phyloP scores from a whole-genome alignment of 2,329 filamentous ascomycete species.

The Sclerotinia trifoliorum region DNA sequence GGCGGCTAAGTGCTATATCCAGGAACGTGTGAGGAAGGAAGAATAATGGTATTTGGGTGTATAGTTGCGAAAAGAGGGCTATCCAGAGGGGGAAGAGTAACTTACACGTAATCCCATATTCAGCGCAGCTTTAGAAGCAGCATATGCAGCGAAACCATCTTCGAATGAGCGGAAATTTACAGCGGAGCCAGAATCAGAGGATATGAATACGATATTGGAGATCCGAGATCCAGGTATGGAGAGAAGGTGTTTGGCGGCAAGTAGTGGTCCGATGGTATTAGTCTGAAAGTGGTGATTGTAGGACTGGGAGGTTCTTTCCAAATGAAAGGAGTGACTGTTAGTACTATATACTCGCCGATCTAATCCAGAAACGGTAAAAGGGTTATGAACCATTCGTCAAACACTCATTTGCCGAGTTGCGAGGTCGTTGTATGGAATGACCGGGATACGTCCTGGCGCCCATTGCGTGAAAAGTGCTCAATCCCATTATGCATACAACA shows the following conservation, averaged over 20 bases:
- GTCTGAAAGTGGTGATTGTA: constrained; percentile 56
- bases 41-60: too few relatives aligned
- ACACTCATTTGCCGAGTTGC: not conserved
- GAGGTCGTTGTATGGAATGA: not conserved
- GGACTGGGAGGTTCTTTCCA: constrained; percentile 49
- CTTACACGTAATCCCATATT: constrained; percentile 51
- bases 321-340: not conserved
- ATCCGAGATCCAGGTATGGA: constrained; percentile 27
- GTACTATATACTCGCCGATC: not conserved
- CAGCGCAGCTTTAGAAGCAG: constrained; percentile 55
- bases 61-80: not conserved
- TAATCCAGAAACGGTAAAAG: too few relatives aligned
- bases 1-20: not conserved
- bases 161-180: constrained; percentile 52
- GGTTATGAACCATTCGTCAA: too few relatives aligned
- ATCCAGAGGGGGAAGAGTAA: not conserved
- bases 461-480: not conserved
- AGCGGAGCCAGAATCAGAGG: constrained; percentile 55
- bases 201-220: constrained; percentile 53
- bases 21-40: not conserved
- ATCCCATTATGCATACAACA: not conserved
- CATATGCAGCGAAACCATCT: constrained; percentile 57
- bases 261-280: constrained; percentile 59
- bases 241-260: constrained; percentile 53
- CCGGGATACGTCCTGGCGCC: not conserved